Conservation (phyloP, 306 rosid genomes). For the Castanea sativa region DNA sequence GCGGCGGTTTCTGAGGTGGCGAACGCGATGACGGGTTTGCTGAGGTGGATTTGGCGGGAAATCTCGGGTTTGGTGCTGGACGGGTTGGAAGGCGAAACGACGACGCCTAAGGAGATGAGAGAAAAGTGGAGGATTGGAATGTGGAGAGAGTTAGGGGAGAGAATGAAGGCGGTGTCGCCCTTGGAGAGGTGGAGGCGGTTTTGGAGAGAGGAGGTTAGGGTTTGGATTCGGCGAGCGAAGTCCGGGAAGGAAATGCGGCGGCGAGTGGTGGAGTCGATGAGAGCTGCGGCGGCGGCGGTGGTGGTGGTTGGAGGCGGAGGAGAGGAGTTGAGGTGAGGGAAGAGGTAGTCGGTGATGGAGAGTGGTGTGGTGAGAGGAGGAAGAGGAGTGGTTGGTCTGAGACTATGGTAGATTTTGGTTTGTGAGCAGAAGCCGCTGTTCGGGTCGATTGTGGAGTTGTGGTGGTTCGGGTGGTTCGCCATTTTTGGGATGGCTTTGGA, state of each 20-base stretch:
- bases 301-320: not conserved
- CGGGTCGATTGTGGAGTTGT: not conserved
- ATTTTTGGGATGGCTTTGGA: too few species aligned
- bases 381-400: conserved; percentile 11
- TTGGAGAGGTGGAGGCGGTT: not conserved
- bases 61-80: conserved; percentile 19
- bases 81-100: conserved; percentile 35
- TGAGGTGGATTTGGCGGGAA: conserved; percentile 30
- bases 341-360: conserved; percentile 24
- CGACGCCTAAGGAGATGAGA: conserved; percentile 30
- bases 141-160: conserved; percentile 30
- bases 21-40: conserved; percentile 33
- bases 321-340: conserved; percentile 7
- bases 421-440: conserved; percentile 25
- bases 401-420: conserved; percentile 23
- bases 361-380: conserved; percentile 25
- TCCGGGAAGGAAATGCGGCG: conserved; percentile 23
- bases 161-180: conserved; percentile 20
- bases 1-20: conserved; percentile 19
- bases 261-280: conserved; percentile 19
- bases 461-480: too few species aligned
- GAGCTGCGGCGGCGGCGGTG: conserved; percentile 17
- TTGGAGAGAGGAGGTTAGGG: conserved; percentile 19
- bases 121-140: conserved; percentile 35
- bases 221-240: conserved; percentile 16